phyloP scores from a whole-genome alignment of 345 rosid species.

The Syzygium jambos region DNA sequence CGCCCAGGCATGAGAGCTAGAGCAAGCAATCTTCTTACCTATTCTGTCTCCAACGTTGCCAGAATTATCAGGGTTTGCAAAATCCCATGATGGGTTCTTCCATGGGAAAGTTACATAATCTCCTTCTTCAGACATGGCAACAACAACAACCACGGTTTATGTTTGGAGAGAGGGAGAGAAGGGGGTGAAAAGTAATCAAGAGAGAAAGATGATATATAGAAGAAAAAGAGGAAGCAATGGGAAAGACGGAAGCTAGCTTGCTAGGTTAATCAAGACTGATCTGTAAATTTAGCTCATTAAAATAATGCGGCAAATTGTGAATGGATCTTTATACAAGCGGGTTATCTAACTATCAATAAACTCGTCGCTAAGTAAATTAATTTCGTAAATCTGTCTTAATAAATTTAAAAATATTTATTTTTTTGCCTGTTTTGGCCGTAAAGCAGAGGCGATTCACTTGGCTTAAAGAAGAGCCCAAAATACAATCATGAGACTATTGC shows the following conservation, averaged over 20 bases:
- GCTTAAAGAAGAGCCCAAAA: slow-evolving; percentile 6
- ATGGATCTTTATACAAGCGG: background rate
- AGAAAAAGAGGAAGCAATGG: background rate
- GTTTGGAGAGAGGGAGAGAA: background rate
- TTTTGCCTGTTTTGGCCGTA: background rate
- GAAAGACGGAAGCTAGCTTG: background rate
- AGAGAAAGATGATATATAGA: background rate
- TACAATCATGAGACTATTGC: slow-evolving; percentile 23
- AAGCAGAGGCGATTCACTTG: background rate
- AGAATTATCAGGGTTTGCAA: background rate
- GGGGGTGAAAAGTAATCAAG: background rate
- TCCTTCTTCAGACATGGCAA: background rate
- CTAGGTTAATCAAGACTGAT: background rate
- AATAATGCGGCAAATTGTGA: background rate
- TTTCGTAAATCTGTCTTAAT: background rate
- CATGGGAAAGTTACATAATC: background rate
- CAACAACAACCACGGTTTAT: background rate
- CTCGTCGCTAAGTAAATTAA: background rate
- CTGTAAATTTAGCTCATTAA: background rate
- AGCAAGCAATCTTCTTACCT: background rate
- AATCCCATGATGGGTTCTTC: background rate
- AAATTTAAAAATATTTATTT: background rate
- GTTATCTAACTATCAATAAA: background rate
- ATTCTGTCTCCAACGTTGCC: background rate
- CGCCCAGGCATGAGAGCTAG: background rate